Evolutionary conservation across 2,329 filamentous ascomycete species (phyloP), one percentile per base, ranked within the genome.

Genomic region (Cercospora brassicicola): DNA sequence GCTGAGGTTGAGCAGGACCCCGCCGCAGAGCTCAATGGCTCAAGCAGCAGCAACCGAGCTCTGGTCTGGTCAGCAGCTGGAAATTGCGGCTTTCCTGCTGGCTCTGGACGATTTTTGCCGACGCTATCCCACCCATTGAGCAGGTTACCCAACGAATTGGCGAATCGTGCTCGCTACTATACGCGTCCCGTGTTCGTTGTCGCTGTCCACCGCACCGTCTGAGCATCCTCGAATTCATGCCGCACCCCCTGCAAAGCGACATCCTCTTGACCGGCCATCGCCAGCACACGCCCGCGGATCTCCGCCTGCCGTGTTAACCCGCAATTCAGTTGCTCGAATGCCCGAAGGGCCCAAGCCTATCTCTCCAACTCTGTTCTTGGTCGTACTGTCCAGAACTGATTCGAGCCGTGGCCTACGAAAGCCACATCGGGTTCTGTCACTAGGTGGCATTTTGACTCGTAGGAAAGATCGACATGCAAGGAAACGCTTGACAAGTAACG

Each of bases 1-100:
- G 53, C 53, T 57, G 53, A 57, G 53, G 53, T 57, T 57, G 53
- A 57, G 53, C 53, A 57, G 30, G 20, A 57, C 53, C 53, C 53
- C 53, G 53, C 53, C 15, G 23, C 18, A 28, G 26, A 53, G 48
- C 48, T 53, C 48, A 53, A 53, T 53, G 48, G 48, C 48, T 53
- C 20, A 28, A 53, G 48, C 48, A 53, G 36, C 36, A 53, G 18
- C 48, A 53, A 11, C 36, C 48, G 26, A 53, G 48, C 26, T 53
- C 48, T 39, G 13, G 0, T 15, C 13, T 39, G 48, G 48, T 53
- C 48, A 53, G 48, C 48, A 53, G 18, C 23, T 39, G 36, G 48
- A 20, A 53, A 53, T 53, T 26, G 18, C 48, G 18, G 48, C 48
- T 20, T 26, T 53, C 23, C 48, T 53, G 48, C 48, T 53, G 48